Evolutionary conservation across 306 rosid species (phyloP), one percentile per base, ranked within the genome.

Genomic region (Malus fusca): DNA sequence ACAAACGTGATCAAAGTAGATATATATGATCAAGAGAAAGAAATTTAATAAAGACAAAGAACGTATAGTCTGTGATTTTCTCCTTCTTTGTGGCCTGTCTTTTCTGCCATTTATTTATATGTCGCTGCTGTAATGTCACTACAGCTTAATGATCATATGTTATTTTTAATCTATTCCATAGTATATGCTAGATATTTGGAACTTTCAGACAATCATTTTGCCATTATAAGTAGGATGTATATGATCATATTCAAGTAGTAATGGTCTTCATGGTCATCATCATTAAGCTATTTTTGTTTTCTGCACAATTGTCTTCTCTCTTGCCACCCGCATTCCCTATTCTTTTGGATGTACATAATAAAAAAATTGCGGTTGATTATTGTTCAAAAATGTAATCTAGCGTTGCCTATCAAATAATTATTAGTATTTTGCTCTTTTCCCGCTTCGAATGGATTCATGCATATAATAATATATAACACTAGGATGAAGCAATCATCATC

Each of bases 201-300:
- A 72, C 23, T 51, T 72, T 61, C 69, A 18, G 26, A 31, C 35
- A 60, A 74, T 62, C 77, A 74, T 74, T 61, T 62, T 62, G 58
- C 51, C 66, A 72, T 55, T 58, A 72, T 37, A 22, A 25, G 37
- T 15, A 43, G 67, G 55, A 72, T 58, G 17, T 35, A 23, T 28
- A 53, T 55, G 33, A 72, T 55, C 21, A 48, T 48, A 33, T 55
- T 71, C 31, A 72, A 33, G 53, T 25, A 10, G 19, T 13, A 4
- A 37, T 58, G 12, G 23, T 60, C 40, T 59, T 59, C 68, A 28
- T 8, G 68, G 43, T 64, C 25, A 15, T 64, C 44, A 56, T 56
- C 62, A 31, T 64, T 64, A 64, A 31, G 13, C 68, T 64, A 8
- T 30, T 64, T 23, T 23, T 12, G 6, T n/a, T 59, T 59, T 59